A percentile compares a stretch with the other conserved stretches of the same genome.
Evolutionary conservation across 2,329 filamentous ascomycete genomes (phyloP).

Genomic region (Venturia aucupariae): DNA sequence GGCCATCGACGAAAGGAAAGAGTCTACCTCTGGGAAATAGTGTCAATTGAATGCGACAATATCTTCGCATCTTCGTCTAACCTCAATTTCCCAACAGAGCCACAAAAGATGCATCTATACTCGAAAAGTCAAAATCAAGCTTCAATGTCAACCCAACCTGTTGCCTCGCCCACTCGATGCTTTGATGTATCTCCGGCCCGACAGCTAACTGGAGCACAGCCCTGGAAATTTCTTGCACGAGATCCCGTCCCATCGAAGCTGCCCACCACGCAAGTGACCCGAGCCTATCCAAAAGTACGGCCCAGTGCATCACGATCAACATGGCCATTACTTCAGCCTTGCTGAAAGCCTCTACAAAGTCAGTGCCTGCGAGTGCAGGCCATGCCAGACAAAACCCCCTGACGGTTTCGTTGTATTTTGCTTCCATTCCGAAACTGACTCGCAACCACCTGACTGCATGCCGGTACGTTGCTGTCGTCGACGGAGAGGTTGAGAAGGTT

Average conservation of each 20-base stretch:
- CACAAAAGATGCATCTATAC: background rate
- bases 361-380: background rate
- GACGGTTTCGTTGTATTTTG: background rate
- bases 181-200: background rate
- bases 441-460: background rate
- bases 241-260: slow-evolving; percentile 1
- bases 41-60: no score
- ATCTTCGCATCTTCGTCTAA: no score
- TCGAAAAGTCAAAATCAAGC: background rate
- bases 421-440: slow-evolving; percentile 1
- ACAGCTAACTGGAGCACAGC: background rate
- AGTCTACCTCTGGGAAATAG: no score
- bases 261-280: background rate
- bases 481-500: background rate
- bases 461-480: background rate
- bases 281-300: background rate
- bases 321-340: background rate
- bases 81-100: background rate
- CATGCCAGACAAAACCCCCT: background rate
- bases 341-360: background rate
- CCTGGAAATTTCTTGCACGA: background rate
- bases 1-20: no score
- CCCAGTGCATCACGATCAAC: slow-evolving; percentile 4
- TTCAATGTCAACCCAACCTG: background rate
- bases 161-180: background rate